Percentiles rank a stretch among this genome's conserved stretches.
Conservation (phyloP, 345 rosid species). For the Populus euphratica region DNA sequence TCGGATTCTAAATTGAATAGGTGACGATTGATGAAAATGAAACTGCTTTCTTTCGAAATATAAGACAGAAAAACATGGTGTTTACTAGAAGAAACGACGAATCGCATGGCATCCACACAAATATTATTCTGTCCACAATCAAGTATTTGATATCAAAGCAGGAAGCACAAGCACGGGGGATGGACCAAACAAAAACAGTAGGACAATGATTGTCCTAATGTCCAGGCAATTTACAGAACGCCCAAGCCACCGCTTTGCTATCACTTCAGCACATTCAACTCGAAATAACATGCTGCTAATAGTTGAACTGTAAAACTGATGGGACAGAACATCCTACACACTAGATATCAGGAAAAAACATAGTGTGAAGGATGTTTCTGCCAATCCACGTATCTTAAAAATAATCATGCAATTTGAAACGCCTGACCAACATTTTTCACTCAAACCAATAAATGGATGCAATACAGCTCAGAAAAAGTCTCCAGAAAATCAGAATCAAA, state of each 20-base stretch:
- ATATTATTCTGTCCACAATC: background rate
- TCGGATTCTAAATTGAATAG: background rate
- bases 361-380: background rate
- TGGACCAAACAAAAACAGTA: background rate
- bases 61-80: background rate
- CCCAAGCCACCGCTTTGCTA: background rate
- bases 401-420: background rate
- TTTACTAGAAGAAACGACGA: background rate
- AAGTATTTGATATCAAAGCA: background rate
- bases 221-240: background rate
- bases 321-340: background rate
- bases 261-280: background rate
- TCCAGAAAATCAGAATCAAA: background rate
- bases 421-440: background rate
- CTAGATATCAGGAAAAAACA: background rate
- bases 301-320: background rate
- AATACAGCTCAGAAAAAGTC: background rate
- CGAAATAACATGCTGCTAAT: background rate
- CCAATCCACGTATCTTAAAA: background rate
- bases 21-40: background rate
- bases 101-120: background rate
- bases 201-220: background rate
- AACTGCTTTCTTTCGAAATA: background rate
- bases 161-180: background rate
- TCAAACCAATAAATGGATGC: background rate